Conservation (phyloP, 2,329 filamentous ascomycete genomes). For the Arthrobotrys conoides region DNA sequence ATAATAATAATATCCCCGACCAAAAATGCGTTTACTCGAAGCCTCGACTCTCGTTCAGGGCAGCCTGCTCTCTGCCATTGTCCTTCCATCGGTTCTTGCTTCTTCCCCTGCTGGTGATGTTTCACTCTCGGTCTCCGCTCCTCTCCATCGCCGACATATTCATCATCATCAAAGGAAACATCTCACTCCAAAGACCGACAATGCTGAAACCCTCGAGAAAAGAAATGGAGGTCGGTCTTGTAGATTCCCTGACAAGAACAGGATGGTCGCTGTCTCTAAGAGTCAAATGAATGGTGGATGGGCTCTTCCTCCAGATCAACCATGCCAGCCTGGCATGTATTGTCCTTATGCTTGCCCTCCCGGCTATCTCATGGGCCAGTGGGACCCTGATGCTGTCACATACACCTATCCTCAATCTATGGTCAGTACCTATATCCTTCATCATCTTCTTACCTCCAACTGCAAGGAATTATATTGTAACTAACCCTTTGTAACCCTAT, state of each 20-base stretch:
- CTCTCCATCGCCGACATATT: slow-evolving; percentile 37
- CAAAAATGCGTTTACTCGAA: slow-evolving; percentile 43
- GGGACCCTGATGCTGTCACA: slow-evolving; percentile 77
- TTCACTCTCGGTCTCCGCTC: slow-evolving; percentile 2
- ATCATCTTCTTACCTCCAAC: too few species aligned
- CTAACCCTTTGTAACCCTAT: too few species aligned
- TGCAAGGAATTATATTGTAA: too few species aligned
- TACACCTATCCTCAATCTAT: slow-evolving; percentile 80
- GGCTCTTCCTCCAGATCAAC: slow-evolving; percentile 82
- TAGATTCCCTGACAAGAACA: slow-evolving; percentile 76
- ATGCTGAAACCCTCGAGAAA: slow-evolving; percentile 67
- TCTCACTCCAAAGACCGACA: slow-evolving; percentile 48
- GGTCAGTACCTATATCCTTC: slow-evolving; percentile 71
- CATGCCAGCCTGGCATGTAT: slow-evolving; percentile 77
- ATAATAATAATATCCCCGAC: not conserved
- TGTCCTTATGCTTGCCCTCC: slow-evolving; percentile 83
- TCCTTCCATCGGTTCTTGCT: slow-evolving; percentile 45
- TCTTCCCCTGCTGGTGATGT: slow-evolving; percentile 44
- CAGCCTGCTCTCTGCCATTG: slow-evolving; percentile 48
- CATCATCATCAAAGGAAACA: slow-evolving; percentile 61
- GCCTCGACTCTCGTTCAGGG: slow-evolving; percentile 44
- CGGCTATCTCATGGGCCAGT: slow-evolving; percentile 83
- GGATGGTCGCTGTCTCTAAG: slow-evolving; percentile 78
- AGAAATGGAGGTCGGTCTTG: slow-evolving; percentile 71
- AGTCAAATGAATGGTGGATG: slow-evolving; percentile 78